Conservation (phyloP, 2,329 filamentous ascomycete species). For the Thelonectria discophora region DNA sequence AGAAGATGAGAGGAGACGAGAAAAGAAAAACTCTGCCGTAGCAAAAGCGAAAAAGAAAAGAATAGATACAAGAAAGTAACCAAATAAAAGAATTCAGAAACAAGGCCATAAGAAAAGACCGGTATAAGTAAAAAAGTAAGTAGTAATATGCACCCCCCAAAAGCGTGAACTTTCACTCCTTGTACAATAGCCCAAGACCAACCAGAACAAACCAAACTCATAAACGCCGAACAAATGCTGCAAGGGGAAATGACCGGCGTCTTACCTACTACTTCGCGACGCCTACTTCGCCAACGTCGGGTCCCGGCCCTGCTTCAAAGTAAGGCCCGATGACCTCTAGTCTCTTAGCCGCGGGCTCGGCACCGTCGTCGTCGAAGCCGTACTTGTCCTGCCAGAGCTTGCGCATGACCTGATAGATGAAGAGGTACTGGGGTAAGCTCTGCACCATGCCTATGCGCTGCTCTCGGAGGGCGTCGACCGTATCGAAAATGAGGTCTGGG, state of each 20-base stretch:
- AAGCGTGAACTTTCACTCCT: background rate
- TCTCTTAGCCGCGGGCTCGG: constrained; percentile 62
- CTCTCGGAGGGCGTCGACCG: constrained; percentile 81
- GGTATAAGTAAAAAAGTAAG: constrained; percentile 2
- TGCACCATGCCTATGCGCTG: constrained; percentile 98
- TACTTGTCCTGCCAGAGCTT: constrained; percentile 78
- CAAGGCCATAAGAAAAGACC: constrained; percentile 8
- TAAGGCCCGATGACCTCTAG: constrained; percentile 61
- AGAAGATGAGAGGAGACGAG: background rate
- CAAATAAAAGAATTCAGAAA: constrained; percentile 18
- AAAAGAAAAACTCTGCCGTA: constrained; percentile 6
- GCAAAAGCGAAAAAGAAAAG: constrained; percentile 3
- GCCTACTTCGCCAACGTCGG: constrained; percentile 25
- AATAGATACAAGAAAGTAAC: constrained; percentile 10
- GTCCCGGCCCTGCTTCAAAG: constrained; percentile 35
- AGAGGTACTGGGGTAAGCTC: constrained; percentile 81
- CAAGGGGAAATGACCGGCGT: background rate
- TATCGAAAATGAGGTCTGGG: constrained; percentile 76
- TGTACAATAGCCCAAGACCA: background rate
- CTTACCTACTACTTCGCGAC: constrained; percentile 19
- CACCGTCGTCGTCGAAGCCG: constrained; percentile 49
- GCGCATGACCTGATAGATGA: constrained; percentile 87
- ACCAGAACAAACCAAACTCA: constrained; percentile 1
- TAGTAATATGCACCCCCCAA: background rate
- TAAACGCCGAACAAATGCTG: constrained; percentile 15